Evolutionary conservation across 805 yeast genomes (phyloP).

Genomic region (Jamesozyma spencerorum): DNA sequence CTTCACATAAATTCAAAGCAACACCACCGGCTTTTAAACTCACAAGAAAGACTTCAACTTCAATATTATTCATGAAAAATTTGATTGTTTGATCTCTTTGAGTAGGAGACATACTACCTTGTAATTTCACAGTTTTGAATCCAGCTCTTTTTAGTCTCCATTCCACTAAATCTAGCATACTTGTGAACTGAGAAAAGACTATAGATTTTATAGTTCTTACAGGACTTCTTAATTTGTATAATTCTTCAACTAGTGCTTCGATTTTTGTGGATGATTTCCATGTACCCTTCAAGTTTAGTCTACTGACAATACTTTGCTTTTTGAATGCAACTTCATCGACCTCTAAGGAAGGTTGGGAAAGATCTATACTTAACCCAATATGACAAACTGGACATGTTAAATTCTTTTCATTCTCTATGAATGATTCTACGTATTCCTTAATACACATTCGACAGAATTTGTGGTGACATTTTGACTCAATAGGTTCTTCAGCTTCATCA

Average conservation of each 20-base stretch:
- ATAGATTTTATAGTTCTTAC: slow-evolving; percentile 85
- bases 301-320: slow-evolving; percentile 63
- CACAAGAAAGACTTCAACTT: slow-evolving; percentile 87
- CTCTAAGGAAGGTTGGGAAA: slow-evolving; percentile 77
- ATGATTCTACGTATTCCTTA: slow-evolving; percentile 80
- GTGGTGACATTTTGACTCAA: slow-evolving; percentile 89
- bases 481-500: slow-evolving; percentile 97
- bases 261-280: slow-evolving; percentile 96
- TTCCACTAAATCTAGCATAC: slow-evolving; percentile 91
- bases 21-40: slow-evolving; percentile 98
- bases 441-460: slow-evolving; percentile 88
- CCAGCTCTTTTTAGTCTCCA: slow-evolving; percentile 96
- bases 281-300: slow-evolving; percentile 76
- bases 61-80: slow-evolving; percentile 85
- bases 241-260: slow-evolving; percentile 90
- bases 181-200: slow-evolving; percentile 94
- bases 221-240: slow-evolving; percentile 79
- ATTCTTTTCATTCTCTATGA: slow-evolving; percentile 40
- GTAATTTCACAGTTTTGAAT: slow-evolving; percentile 84
- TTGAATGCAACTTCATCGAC: slow-evolving; percentile 46
- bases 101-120: slow-evolving; percentile 94
- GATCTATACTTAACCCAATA: slow-evolving; percentile 81
- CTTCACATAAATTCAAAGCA: slow-evolving; percentile 91
- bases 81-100: slow-evolving; percentile 89
- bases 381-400: slow-evolving; percentile 95